These are phyloP conservation scores for Apiospora sp. DNA, from an alignment of 2,329 filamentous ascomycete species.

Conservation along the genomic window DNA sequence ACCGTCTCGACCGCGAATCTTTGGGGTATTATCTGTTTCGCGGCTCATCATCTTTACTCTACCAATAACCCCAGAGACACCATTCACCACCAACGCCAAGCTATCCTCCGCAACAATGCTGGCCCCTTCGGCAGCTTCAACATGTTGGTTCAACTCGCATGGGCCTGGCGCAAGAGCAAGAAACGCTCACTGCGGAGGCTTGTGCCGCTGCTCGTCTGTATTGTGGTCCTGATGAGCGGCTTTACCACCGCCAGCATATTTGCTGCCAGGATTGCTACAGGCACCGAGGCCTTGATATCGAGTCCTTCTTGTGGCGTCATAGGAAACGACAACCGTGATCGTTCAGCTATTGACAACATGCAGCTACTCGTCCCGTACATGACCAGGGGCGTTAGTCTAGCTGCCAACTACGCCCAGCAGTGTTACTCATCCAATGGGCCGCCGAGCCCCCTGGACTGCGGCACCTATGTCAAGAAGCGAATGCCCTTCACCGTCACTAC, in stretches of 20 bases:
- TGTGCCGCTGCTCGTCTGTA: constrained; percentile 17
- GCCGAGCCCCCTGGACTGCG: neutral
- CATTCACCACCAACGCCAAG: constrained; percentile 39
- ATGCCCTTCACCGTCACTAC: neutral
- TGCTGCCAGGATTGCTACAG: constrained; percentile 26
- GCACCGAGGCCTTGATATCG: constrained; percentile 27
- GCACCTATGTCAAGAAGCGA: neutral
- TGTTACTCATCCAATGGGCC: constrained; percentile 31
- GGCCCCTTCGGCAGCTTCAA: constrained; percentile 26
- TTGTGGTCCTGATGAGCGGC: neutral
- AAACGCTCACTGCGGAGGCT: neutral
- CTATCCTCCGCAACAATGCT: constrained; percentile 33
- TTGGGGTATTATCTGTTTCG: constrained; percentile 37
- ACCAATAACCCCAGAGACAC: constrained; percentile 32
- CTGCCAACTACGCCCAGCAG: constrained; percentile 32
- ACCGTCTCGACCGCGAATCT: constrained; percentile 32
- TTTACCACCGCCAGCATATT: constrained; percentile 26
- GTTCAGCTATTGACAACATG: neutral
- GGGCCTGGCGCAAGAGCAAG: constrained; percentile 30
- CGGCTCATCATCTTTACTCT: constrained; percentile 33
- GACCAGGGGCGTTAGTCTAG: neutral
- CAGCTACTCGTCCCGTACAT: neutral
- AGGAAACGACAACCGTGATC: neutral
- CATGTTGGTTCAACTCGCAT: constrained; percentile 26
- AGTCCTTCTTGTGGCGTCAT: constrained; percentile 26